phyloP scores from a whole-genome alignment of 805 yeast genomes.

The Babjeviella inositovora region DNA sequence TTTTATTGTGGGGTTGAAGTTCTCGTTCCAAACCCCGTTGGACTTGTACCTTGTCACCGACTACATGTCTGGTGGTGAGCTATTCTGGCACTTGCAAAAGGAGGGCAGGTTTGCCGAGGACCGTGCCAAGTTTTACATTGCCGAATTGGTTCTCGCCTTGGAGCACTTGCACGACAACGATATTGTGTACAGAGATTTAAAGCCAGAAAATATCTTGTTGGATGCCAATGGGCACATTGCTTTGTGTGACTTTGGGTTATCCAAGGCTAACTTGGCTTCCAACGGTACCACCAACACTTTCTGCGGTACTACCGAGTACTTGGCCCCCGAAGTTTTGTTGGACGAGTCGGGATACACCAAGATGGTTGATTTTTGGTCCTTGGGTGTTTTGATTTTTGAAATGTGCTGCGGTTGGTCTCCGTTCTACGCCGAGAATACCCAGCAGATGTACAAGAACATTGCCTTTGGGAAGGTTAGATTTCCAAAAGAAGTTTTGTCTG shows the following conservation, averaged over 20 bases:
- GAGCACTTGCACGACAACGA: slow-evolving; percentile 93
- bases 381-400: slow-evolving; percentile 92
- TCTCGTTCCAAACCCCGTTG: slow-evolving; percentile 88
- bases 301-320: slow-evolving; percentile 96
- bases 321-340: slow-evolving; percentile 90
- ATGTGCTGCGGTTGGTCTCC: slow-evolving; percentile 99
- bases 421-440: slow-evolving; percentile 93
- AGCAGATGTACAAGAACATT: slow-evolving; percentile 97
- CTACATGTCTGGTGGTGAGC: slow-evolving; percentile 96
- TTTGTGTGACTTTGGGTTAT: slow-evolving; percentile 90
- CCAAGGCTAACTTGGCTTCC: slow-evolving; percentile 78
- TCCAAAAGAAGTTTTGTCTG: slow-evolving; percentile 86
- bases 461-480: slow-evolving; percentile 97
- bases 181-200: slow-evolving; percentile 90
- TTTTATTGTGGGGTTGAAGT: slow-evolving; percentile 92
- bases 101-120: slow-evolving; percentile 91
- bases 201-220: slow-evolving; percentile 88
- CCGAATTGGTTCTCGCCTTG: slow-evolving; percentile 83
- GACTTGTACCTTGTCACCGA: slow-evolving; percentile 91
- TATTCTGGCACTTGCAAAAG: slow-evolving; percentile 92
- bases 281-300: slow-evolving; percentile 92
- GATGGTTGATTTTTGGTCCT: slow-evolving; percentile 98
- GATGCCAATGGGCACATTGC: slow-evolving; percentile 98
- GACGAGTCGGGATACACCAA: slow-evolving; percentile 96
- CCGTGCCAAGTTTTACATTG: slow-evolving; percentile 92